These are phyloP conservation scores for Ceratobasidium papillatum DNA, from an alignment of 1,284 basidiomycete species.

Conservation along the genomic window DNA sequence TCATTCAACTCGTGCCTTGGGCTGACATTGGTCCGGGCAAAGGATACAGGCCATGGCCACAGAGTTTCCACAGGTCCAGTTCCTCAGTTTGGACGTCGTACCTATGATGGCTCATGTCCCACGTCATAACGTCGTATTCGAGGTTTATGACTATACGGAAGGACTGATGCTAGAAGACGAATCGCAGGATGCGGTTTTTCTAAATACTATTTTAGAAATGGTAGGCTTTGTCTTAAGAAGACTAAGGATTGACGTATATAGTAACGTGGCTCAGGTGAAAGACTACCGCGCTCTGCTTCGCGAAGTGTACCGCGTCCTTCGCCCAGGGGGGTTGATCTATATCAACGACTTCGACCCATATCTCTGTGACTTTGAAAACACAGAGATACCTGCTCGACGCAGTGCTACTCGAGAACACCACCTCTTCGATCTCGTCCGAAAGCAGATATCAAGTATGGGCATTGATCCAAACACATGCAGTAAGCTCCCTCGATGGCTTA, in stretches of 20 bases:
- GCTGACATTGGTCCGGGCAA: too few species aligned
- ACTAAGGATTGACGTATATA: neutral
- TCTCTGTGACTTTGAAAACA: neutral
- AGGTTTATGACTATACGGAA: slow-evolving; percentile 7
- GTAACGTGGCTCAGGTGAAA: neutral
- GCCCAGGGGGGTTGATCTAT: neutral
- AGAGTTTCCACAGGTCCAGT: slow-evolving; percentile 18
- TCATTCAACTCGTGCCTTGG: too few species aligned
- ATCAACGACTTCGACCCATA: neutral
- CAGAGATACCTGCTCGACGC: neutral
- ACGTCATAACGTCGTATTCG: neutral
- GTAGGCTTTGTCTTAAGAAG: neutral
- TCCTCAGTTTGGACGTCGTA: neutral
- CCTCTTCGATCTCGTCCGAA: neutral
- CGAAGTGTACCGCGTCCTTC: slow-evolving; percentile 9
- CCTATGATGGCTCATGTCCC: neutral
- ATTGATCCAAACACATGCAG: neutral
- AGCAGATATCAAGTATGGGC: neutral
- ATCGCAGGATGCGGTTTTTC: slow-evolving; percentile 5
- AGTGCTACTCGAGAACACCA: neutral
- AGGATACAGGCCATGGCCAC: slow-evolving; percentile 20
- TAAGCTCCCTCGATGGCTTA: neutral
- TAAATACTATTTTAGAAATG: neutral
- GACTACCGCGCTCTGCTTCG: neutral
- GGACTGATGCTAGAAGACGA: neutral